These are phyloP conservation scores for Agrocybe pediades DNA, from an alignment of 768 basidiomycete species.

Conservation along the genomic window DNA sequence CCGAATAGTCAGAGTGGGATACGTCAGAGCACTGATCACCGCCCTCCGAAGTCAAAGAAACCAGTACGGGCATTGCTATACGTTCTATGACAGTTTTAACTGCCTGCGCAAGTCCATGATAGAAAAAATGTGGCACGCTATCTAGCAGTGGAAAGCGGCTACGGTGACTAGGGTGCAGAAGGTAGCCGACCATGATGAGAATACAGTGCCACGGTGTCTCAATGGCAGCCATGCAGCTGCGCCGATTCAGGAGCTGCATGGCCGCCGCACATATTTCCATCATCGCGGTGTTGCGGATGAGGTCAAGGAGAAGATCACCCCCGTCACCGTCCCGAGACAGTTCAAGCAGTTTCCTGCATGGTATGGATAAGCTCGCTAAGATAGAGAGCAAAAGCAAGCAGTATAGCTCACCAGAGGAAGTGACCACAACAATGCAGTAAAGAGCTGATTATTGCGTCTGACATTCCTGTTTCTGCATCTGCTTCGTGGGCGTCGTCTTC, in stretches of 20 bases:
- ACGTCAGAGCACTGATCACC: neutral
- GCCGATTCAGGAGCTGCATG: neutral
- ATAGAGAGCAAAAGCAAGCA: neutral
- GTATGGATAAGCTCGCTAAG: no score
- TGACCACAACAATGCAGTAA: neutral
- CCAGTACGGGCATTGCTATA: neutral
- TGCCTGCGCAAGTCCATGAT: neutral
- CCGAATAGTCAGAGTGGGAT: neutral
- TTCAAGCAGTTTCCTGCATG: neutral
- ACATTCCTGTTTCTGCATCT: no score
- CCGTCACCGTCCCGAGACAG: neutral
- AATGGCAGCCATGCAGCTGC: neutral
- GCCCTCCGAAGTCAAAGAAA: neutral
- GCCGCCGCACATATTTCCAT: neutral
- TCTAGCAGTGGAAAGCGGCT: neutral
- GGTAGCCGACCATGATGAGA: neutral
- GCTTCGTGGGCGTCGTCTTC: no score
- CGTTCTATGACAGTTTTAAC: neutral
- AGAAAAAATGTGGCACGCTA: neutral
- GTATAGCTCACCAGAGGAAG: neutral
- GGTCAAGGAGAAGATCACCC: neutral
- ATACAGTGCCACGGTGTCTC: neutral
- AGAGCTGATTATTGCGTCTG: neutral
- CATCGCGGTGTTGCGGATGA: neutral
- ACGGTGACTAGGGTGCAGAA: neutral